These are phyloP conservation scores for Solanum bulbocastanum DNA, from an alignment of 257 asterid genomes.

Conservation along the genomic window DNA sequence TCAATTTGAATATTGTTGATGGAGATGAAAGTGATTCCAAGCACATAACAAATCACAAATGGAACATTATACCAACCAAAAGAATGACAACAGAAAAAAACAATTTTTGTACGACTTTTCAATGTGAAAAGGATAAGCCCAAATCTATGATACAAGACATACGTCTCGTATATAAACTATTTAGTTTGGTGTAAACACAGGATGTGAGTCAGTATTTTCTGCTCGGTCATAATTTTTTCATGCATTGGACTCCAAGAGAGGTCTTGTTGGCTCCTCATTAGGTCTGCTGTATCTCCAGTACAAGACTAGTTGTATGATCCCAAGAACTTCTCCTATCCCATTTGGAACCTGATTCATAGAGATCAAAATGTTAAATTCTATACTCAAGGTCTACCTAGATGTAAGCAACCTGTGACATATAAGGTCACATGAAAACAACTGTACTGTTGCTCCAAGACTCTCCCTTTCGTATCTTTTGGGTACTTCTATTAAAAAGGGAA, in stretches of 20 bases:
- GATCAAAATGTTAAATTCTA: background rate
- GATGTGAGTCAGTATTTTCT: background rate
- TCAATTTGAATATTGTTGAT: background rate
- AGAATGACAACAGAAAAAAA: background rate
- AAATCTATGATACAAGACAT: background rate
- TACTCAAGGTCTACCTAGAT: background rate
- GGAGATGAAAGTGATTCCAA: background rate
- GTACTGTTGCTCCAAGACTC: background rate
- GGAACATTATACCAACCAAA: background rate
- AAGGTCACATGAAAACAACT: background rate
- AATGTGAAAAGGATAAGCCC: background rate
- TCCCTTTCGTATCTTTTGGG: background rate
- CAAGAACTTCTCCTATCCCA: background rate
- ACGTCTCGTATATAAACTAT: background rate
- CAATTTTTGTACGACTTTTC: background rate
- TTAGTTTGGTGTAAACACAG: background rate
- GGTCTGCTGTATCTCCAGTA: background rate
- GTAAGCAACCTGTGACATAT: background rate
- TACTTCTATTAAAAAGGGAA: background rate
- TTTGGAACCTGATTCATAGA: background rate
- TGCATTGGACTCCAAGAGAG: background rate
- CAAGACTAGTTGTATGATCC: background rate
- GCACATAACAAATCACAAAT: background rate
- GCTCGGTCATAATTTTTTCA: background rate
- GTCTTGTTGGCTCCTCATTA: background rate